Conservation (phyloP, 2,329 filamentous ascomycete species). For the Phialocephala sp. region DNA sequence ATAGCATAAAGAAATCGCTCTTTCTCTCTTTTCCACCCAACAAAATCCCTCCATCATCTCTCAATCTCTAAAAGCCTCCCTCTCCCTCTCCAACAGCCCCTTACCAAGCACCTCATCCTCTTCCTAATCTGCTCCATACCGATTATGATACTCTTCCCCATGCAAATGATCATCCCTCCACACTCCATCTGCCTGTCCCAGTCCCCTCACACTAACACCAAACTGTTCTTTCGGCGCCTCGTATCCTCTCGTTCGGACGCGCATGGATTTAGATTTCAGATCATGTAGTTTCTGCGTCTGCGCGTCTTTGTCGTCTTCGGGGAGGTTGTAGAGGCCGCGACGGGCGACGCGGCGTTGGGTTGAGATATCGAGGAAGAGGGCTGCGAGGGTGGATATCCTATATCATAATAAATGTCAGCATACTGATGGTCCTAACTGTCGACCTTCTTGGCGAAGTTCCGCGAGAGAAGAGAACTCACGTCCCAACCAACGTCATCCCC, state of each 20-base stretch:
- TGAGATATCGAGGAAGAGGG: conserved; percentile 36
- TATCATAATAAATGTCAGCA: too few relatives aligned
- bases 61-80: not conserved
- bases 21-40: not conserved
- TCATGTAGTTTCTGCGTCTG: conserved; percentile 25
- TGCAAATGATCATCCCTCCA: conserved; percentile 25
- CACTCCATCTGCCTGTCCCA: not conserved
- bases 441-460: not conserved
- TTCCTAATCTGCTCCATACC: conserved; percentile 30
- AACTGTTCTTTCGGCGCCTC: conserved; percentile 27
- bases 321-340: conserved; percentile 34
- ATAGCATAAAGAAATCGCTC: not conserved
- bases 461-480: conserved; percentile 29
- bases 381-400: conserved; percentile 36
- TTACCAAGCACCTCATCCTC: conserved; percentile 29
- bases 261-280: conserved; percentile 29
- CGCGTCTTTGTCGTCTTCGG: conserved; percentile 39
- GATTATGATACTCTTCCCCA: conserved; percentile 39
- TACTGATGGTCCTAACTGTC: too few relatives aligned
- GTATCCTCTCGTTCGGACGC: conserved; percentile 27
- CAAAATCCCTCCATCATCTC: too few relatives aligned
- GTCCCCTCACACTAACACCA: too few relatives aligned
- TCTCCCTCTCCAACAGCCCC: conserved; percentile 20
- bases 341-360: conserved; percentile 32
- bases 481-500: conserved; percentile 38